These are phyloP conservation scores for Penicillium diatomitis DNA, from an alignment of 495 filamentous ascomycete genomes.

Conservation along the genomic window DNA sequence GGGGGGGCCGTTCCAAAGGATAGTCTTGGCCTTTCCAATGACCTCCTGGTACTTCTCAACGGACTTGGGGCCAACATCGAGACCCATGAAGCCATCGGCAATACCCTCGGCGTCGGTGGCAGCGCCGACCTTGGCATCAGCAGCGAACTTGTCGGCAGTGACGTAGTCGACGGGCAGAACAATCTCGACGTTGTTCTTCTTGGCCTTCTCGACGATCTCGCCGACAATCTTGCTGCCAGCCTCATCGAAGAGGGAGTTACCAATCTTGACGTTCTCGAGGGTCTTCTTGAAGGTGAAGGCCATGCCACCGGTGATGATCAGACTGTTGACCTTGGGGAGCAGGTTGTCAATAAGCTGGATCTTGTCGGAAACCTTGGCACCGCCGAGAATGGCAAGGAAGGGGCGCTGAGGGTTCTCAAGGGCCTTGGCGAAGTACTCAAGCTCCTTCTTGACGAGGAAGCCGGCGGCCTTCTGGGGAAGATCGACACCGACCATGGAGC, in stretches of 20 bases:
- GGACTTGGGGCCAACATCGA: slow-evolving; percentile 86
- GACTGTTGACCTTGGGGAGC: slow-evolving; percentile 89
- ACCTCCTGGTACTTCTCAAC: slow-evolving; percentile 75
- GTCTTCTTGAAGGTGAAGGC: slow-evolving; percentile 99
- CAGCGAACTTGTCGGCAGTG: slow-evolving; percentile 88
- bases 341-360: slow-evolving; percentile 99
- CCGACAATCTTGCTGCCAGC: slow-evolving; percentile 86
- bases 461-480: slow-evolving; percentile 93
- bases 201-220: slow-evolving; percentile 86
- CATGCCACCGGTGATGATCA: slow-evolving; percentile 97
- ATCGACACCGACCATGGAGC: slow-evolving; percentile 95
- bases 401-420: slow-evolving; percentile 88
- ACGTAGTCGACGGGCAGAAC: slow-evolving; percentile 93
- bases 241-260: slow-evolving; percentile 89
- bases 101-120: slow-evolving; percentile 85
- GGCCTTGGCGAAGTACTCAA: slow-evolving; percentile 97
- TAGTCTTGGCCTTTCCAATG: slow-evolving; percentile 84
- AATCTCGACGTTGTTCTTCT: slow-evolving; percentile 89
- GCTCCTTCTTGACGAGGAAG: slow-evolving; percentile 99
- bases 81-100: slow-evolving; percentile 93
- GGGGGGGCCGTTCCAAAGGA: slow-evolving; percentile 97
- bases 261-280: slow-evolving; percentile 80
- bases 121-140: slow-evolving; percentile 68
- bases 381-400: slow-evolving; percentile 97
- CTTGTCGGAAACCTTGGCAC: slow-evolving; percentile 98